These are phyloP conservation scores for Vararia minispora DNA, from an alignment of 768 basidiomycete genomes.

Conservation along the genomic window DNA sequence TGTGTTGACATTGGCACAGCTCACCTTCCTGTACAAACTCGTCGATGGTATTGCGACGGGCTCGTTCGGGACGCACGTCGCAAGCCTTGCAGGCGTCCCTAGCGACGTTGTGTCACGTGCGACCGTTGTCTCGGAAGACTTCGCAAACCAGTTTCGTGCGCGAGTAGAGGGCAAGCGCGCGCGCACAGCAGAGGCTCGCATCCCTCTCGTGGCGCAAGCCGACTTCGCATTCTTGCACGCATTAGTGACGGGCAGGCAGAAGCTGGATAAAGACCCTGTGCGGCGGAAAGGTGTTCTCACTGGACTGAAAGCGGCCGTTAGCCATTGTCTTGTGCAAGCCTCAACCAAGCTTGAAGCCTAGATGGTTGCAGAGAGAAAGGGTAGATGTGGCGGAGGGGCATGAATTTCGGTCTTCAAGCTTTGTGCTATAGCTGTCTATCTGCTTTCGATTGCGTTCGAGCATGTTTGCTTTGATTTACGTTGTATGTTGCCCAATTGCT, in stretches of 20 bases:
- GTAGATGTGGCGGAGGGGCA: too few species aligned
- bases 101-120: conserved; percentile 78
- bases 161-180: conserved; percentile 57
- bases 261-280: conserved; percentile 42
- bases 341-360: too few species aligned
- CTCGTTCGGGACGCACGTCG: conserved; percentile 92
- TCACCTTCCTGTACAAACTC: conserved; percentile 92
- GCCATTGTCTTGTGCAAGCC: conserved; percentile 20
- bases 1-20: conserved; percentile 31
- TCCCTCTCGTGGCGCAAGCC: conserved; percentile 78
- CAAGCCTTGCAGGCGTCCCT: conserved; percentile 89
- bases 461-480: too few species aligned
- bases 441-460: too few species aligned
- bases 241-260: conserved; percentile 40
- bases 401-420: too few species aligned
- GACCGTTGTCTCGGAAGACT: conserved; percentile 75
- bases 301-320: conserved; percentile 37
- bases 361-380: too few species aligned
- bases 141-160: conserved; percentile 80
- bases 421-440: too few species aligned
- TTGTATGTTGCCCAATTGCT: too few species aligned
- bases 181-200: conserved; percentile 36
- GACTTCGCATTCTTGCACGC: conserved; percentile 78
- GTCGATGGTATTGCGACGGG: conserved; percentile 78
- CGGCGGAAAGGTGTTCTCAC: conserved; percentile 41